A percentile compares a stretch with the other conserved stretches of the same genome.
Conservation (phyloP, 1,284 basidiomycete species). For the Erythrobasidium hasegawianum region DNA sequence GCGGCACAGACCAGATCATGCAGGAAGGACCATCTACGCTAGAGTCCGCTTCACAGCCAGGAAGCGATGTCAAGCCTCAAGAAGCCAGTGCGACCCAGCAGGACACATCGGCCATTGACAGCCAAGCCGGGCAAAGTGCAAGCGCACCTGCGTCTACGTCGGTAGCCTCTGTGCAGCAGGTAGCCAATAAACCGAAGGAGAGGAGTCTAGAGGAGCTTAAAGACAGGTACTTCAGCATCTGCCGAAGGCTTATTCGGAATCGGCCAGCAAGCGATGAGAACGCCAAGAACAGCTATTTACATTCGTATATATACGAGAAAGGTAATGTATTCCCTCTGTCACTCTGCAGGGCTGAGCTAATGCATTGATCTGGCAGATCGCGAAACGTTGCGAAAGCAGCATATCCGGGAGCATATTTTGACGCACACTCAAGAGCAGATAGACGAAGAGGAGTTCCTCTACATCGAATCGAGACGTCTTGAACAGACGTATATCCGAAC, state of each 20-base stretch:
- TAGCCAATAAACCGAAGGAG: conserved; percentile 22
- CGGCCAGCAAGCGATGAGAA: conserved; percentile 73
- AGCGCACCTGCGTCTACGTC: no score
- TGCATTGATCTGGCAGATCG: conserved; percentile 72
- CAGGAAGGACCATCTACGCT: background rate
- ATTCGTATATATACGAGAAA: conserved; percentile 49
- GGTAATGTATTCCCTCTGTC: conserved; percentile 19
- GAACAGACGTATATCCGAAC: conserved; percentile 89
- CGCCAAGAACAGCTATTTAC: conserved; percentile 56
- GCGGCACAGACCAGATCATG: background rate
- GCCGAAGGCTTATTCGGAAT: conserved; percentile 78
- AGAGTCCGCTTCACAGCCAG: background rate
- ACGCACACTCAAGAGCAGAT: conserved; percentile 82
- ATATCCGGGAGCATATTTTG: conserved; percentile 74
- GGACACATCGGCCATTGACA: no score
- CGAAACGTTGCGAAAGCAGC: conserved; percentile 83
- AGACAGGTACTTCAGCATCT: conserved; percentile 88
- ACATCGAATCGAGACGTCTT: conserved; percentile 85
- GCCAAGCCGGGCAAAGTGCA: no score
- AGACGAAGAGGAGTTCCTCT: conserved; percentile 92
- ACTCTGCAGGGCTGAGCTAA: no score
- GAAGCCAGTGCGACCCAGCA: background rate
- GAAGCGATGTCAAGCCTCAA: background rate
- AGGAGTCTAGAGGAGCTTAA: conserved; percentile 84
- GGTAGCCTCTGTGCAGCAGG: background rate